Percentiles rank a stretch among this genome's conserved stretches.
These are phyloP conservation scores for Vicia villosa DNA, from an alignment of 306 rosid genomes.

Conservation along the genomic window DNA sequence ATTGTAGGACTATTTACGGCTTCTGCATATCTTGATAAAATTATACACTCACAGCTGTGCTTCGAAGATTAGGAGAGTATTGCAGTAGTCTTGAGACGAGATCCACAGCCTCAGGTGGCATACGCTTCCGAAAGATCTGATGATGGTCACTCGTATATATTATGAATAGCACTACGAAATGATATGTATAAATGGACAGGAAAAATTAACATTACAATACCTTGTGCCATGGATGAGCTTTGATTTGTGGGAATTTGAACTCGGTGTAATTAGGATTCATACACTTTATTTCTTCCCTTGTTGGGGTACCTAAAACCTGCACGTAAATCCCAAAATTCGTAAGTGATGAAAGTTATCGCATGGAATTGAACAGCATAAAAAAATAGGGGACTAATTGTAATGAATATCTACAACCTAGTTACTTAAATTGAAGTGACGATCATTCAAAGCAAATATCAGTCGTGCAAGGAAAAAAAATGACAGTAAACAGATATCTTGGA, in stretches of 20 bases:
- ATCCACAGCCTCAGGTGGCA: slow-evolving; percentile 94
- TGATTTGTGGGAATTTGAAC: slow-evolving; percentile 85
- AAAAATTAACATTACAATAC: slow-evolving; percentile 39
- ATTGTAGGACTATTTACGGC: neutral
- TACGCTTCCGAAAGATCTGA: slow-evolving; percentile 84
- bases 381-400: slow-evolving; percentile 1
- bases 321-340: slow-evolving; percentile 18
- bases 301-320: slow-evolving; percentile 94
- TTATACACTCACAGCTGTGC: slow-evolving; percentile 77
- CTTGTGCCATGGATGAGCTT: slow-evolving; percentile 97
- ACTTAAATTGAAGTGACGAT: neutral
- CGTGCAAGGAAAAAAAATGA: neutral
- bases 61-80: slow-evolving; percentile 87
- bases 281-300: slow-evolving; percentile 91
- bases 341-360: slow-evolving; percentile 6
- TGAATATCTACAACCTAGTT: slow-evolving; percentile 17
- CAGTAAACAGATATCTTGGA: neutral
- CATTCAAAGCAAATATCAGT: slow-evolving; percentile 2
- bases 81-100: slow-evolving; percentile 90
- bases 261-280: slow-evolving; percentile 94
- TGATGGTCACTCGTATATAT: slow-evolving; percentile 1
- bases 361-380: neutral
- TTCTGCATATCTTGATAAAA: slow-evolving; percentile 14
- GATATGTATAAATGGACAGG: slow-evolving; percentile 5
- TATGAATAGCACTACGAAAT: neutral